Evolutionary conservation across 139 green algal genomes (phyloP).

Genomic region (Coelastrella sp.): DNA sequence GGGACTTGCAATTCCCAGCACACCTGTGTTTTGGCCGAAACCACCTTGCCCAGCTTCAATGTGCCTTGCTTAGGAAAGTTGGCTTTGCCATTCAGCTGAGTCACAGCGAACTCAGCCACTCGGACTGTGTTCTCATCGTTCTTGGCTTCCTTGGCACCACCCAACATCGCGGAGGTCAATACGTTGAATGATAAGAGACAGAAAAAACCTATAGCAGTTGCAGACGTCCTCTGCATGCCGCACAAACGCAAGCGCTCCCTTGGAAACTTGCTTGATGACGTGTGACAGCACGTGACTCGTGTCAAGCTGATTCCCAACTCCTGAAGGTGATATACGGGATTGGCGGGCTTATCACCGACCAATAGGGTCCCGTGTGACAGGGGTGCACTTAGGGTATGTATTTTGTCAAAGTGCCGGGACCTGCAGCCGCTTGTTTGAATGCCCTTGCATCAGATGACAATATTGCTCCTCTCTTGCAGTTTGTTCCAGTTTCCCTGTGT

Average conservation of each 20-base stretch:
- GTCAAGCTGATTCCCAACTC: too few relatives aligned
- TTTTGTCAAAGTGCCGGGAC: not conserved
- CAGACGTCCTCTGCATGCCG: conserved; percentile 1
- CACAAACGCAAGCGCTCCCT: too few relatives aligned
- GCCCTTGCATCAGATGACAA: too few relatives aligned
- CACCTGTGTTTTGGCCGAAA: conserved; percentile 46
- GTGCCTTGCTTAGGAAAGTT: conserved; percentile 36
- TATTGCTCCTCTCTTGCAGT: too few relatives aligned
- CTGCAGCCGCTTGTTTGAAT: not conserved
- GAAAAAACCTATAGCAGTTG: not conserved
- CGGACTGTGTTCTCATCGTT: not conserved
- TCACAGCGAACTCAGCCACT: conserved; percentile 29
- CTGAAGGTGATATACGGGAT: too few relatives aligned
- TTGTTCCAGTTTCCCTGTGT: too few relatives aligned
- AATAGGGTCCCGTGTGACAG: too few relatives aligned
- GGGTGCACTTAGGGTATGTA: too few relatives aligned
- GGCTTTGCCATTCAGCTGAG: conserved; percentile 44
- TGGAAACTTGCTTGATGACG: too few relatives aligned
- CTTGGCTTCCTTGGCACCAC: not conserved
- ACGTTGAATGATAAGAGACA: not conserved
- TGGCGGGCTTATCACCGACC: too few relatives aligned
- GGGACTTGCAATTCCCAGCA: too few relatives aligned
- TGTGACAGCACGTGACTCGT: too few relatives aligned
- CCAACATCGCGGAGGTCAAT: conserved; percentile 7
- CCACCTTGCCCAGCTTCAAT: conserved; percentile 17